phyloP scores from a whole-genome alignment of 169 alveolate species.

The Eimeria brunetti region DNA sequence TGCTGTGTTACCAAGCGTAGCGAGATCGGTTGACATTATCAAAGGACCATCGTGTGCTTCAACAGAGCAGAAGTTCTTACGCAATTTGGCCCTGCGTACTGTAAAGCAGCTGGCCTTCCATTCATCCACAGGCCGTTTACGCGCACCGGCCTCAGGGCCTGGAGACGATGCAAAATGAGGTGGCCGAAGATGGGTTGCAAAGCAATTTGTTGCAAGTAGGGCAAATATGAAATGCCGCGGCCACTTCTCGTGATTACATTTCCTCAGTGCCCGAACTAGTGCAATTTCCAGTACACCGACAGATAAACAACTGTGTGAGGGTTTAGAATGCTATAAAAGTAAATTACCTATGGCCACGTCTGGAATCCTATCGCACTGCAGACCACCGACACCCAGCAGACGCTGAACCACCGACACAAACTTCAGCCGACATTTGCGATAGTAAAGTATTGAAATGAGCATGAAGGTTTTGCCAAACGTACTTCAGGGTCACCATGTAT shows the following conservation, averaged over 20 bases:
- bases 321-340: neutral
- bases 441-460: neutral
- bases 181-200: too few relatives aligned
- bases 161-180: too few relatives aligned
- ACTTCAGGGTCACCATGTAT: neutral
- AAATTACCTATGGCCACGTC: neutral
- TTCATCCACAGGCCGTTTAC: too few relatives aligned
- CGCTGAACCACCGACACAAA: neutral
- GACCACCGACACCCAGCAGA: neutral
- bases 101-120: too few relatives aligned
- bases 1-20: too few relatives aligned
- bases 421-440: neutral
- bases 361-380: neutral
- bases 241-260: neutral
- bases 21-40: too few relatives aligned
- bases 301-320: neutral
- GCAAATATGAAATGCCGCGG: neutral
- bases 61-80: too few relatives aligned
- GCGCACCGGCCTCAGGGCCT: too few relatives aligned
- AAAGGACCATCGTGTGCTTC: too few relatives aligned
- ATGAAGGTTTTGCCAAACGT: neutral
- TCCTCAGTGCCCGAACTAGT: neutral
- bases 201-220: too few relatives aligned
- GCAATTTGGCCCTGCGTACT: too few relatives aligned
- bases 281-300: neutral